Evolutionary conservation across 2,329 filamentous ascomycete species (phyloP).

Genomic region (Talaromyces sp.): DNA sequence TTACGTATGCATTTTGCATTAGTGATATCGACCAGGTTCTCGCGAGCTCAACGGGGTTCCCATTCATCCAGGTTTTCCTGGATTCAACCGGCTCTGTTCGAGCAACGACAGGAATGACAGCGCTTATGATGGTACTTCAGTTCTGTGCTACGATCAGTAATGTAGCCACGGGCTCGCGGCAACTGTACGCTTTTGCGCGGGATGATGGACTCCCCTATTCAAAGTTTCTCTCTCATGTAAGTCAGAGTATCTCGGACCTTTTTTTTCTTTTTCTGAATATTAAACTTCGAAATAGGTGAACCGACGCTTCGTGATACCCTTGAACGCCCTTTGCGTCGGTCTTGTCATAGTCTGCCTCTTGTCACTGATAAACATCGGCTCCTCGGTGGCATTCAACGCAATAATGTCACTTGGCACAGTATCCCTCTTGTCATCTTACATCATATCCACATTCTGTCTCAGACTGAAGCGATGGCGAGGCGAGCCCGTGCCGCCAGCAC

Average conservation of each 20-base stretch:
- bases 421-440: slow-evolving; percentile 34
- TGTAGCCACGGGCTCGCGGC: slow-evolving; percentile 54
- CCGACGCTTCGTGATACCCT: slow-evolving; percentile 26
- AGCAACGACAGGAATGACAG: slow-evolving; percentile 48
- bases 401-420: slow-evolving; percentile 33
- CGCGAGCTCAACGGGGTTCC: slow-evolving; percentile 46
- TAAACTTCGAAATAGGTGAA: slow-evolving; percentile 23
- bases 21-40: slow-evolving; percentile 45
- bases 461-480: slow-evolving; percentile 6
- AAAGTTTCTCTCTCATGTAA: slow-evolving; percentile 33
- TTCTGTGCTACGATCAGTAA: slow-evolving; percentile 49
- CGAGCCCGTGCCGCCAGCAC: not conserved
- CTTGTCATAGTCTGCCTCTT: slow-evolving; percentile 18
- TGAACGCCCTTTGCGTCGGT: slow-evolving; percentile 18
- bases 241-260: not conserved
- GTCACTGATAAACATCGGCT: slow-evolving; percentile 30
- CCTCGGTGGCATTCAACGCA: slow-evolving; percentile 36
- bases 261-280: not conserved
- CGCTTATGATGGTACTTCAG: slow-evolving; percentile 47
- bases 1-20: slow-evolving; percentile 54
- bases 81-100: slow-evolving; percentile 47
- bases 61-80: slow-evolving; percentile 57
- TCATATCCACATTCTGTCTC: slow-evolving; percentile 12
- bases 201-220: slow-evolving; percentile 39
- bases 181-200: slow-evolving; percentile 52